Evolutionary conservation across 1,284 basidiomycete species (phyloP).

Genomic region (Coniferiporia weirii): DNA sequence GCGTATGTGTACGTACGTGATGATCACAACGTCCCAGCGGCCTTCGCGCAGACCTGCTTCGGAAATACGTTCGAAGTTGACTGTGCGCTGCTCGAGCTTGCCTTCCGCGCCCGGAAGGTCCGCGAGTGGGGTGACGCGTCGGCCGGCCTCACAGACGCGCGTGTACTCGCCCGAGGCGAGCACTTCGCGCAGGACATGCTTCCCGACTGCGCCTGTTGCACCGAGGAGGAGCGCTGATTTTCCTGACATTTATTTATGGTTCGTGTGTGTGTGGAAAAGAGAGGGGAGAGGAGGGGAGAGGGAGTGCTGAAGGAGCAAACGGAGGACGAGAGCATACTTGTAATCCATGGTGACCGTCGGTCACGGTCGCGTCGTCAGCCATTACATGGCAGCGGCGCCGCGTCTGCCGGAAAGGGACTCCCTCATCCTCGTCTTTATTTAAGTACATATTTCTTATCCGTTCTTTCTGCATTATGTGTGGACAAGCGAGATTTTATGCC

Average conservation of each 20-base stretch:
- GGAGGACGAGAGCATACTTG: no score
- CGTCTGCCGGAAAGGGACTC: no score
- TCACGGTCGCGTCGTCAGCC: no score
- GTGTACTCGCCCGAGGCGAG: conserved; percentile 24
- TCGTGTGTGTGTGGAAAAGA: background rate
- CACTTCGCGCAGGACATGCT: conserved; percentile 26
- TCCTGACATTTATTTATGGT: conserved; percentile 5
- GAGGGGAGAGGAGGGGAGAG: background rate
- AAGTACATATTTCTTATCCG: no score
- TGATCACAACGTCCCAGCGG: conserved; percentile 65
- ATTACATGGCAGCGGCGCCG: no score
- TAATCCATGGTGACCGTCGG: no score
- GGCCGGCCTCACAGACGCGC: conserved; percentile 28
- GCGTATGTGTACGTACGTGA: conserved; percentile 21
- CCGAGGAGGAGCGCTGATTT: conserved; percentile 29
- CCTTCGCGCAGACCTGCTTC: conserved; percentile 44
- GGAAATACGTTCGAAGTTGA: conserved; percentile 64
- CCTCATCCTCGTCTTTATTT: no score
- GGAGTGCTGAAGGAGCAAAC: no score
- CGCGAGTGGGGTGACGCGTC: conserved; percentile 24
- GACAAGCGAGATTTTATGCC: no score
- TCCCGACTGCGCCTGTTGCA: conserved; percentile 30
- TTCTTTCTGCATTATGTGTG: no score
- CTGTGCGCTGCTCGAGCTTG: conserved; percentile 43
- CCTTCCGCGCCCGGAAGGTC: conserved; percentile 6